Evolutionary conservation across 495 filamentous ascomycete genomes (phyloP).

Genomic region (Xylaria scruposa): DNA sequence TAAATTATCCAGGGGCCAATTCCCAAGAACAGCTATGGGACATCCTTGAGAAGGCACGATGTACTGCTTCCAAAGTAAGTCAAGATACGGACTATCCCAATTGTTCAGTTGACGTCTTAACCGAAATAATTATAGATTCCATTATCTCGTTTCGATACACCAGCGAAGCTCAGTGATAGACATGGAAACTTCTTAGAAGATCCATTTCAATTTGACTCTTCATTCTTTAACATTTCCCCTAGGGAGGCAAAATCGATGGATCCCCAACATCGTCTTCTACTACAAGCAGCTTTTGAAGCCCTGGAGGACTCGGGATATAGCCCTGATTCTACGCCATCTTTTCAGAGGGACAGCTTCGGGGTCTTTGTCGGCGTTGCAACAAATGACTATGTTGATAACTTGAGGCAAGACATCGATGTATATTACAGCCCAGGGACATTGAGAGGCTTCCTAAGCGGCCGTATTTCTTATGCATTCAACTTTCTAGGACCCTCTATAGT

Average conservation of each 20-base stretch:
- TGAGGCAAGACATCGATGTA: slow-evolving; percentile 24
- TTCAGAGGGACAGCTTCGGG: slow-evolving; percentile 21
- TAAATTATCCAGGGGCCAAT: slow-evolving; percentile 44
- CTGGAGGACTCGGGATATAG: slow-evolving; percentile 50
- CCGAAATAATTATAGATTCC: slow-evolving; percentile 17
- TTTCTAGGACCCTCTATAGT: slow-evolving; percentile 54
- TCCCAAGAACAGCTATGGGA: slow-evolving; percentile 48
- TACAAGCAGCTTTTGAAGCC: slow-evolving; percentile 51
- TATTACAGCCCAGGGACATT: slow-evolving; percentile 31
- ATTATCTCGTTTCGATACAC: slow-evolving; percentile 25
- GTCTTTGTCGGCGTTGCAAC: slow-evolving; percentile 27
- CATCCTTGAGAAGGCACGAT: slow-evolving; percentile 28
- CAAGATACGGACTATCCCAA: background rate
- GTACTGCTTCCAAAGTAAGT: slow-evolving; percentile 23
- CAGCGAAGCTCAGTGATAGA: background rate
- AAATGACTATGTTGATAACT: slow-evolving; percentile 30
- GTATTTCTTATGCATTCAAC: slow-evolving; percentile 50
- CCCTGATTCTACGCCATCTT: slow-evolving; percentile 26
- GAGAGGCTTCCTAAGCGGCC: slow-evolving; percentile 25
- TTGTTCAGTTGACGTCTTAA: background rate
- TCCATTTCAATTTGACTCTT: slow-evolving; percentile 51
- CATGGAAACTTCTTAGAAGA: slow-evolving; percentile 38
- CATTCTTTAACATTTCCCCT: slow-evolving; percentile 53
- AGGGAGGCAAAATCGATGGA: slow-evolving; percentile 55
- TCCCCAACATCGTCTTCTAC: slow-evolving; percentile 47